Percentiles rank a stretch among this genome's conserved stretches.
Conservation (phyloP, 805 yeast genomes). For the Cyberlindnera saturnus region DNA sequence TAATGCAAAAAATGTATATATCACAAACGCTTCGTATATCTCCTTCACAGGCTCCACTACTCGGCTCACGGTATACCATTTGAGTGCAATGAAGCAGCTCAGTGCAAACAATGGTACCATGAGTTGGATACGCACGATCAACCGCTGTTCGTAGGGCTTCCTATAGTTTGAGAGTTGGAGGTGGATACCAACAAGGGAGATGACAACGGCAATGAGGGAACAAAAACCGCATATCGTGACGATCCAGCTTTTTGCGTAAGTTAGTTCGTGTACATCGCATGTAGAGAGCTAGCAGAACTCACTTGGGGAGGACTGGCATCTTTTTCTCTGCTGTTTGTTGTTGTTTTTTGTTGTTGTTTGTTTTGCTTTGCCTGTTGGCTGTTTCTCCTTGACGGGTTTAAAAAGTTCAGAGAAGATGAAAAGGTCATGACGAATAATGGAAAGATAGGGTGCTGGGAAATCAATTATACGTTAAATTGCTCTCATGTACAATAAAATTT, state of each 20-base stretch:
- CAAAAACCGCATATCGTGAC: conserved; percentile 8
- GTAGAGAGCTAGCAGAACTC: too few relatives aligned
- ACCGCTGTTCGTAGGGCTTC: conserved; percentile 82
- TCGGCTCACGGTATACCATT: conserved; percentile 37
- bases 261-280: background rate
- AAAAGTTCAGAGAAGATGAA: too few relatives aligned
- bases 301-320: too few relatives aligned
- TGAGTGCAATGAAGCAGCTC: conserved; percentile 56
- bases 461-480: too few relatives aligned
- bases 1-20: conserved; percentile 84
- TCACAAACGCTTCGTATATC: conserved; percentile 92
- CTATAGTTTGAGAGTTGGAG: conserved; percentile 67
- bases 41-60: conserved; percentile 75
- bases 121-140: conserved; percentile 73
- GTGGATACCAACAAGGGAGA: conserved; percentile 11
- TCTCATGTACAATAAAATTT: too few relatives aligned
- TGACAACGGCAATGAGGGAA: conserved; percentile 5
- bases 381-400: too few relatives aligned
- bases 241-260: conserved; percentile 6
- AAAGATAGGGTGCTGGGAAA: too few relatives aligned
- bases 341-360: too few relatives aligned
- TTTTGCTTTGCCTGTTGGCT: too few relatives aligned
- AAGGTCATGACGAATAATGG: too few relatives aligned
- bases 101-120: conserved; percentile 78
- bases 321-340: too few relatives aligned